Evolutionary conservation across 2,329 filamentous ascomycete species (phyloP).

Genomic region (Eutypa lata): DNA sequence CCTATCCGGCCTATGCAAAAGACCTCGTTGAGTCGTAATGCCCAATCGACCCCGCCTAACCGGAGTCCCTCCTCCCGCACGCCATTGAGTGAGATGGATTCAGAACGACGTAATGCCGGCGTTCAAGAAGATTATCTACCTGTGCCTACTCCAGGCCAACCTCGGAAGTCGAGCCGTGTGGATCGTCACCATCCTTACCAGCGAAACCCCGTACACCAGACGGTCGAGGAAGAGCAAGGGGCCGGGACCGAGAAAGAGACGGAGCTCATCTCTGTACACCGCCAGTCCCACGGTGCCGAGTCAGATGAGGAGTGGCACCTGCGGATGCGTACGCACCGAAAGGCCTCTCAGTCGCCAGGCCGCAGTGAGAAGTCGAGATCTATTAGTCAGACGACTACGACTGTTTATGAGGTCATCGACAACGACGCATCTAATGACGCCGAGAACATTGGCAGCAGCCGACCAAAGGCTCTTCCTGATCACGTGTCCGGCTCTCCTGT

Average conservation of each 20-base stretch:
- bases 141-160: constrained; percentile 92
- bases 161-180: constrained; percentile 78
- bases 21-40: constrained; percentile 53
- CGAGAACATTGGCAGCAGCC: constrained; percentile 63
- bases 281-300: constrained; percentile 61
- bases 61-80: constrained; percentile 71
- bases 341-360: constrained; percentile 60
- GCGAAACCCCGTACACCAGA: constrained; percentile 48
- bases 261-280: constrained; percentile 60
- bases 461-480: constrained; percentile 54
- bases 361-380: constrained; percentile 64
- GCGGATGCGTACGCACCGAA: constrained; percentile 67
- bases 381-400: constrained; percentile 71
- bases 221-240: constrained; percentile 48
- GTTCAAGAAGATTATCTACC: constrained; percentile 89
- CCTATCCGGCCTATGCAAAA: constrained; percentile 62
- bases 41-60: constrained; percentile 82
- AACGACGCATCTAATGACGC: constrained; percentile 68
- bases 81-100: constrained; percentile 90
- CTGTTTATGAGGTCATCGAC: constrained; percentile 62
- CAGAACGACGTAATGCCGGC: constrained; percentile 66
- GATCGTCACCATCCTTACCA: constrained; percentile 75
- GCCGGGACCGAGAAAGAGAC: constrained; percentile 54
- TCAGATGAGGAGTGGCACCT: constrained; percentile 82
- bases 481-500: constrained; percentile 44